phyloP scores from a whole-genome alignment of 2,329 filamentous ascomycete species.

The Bipolaris oryzae region DNA sequence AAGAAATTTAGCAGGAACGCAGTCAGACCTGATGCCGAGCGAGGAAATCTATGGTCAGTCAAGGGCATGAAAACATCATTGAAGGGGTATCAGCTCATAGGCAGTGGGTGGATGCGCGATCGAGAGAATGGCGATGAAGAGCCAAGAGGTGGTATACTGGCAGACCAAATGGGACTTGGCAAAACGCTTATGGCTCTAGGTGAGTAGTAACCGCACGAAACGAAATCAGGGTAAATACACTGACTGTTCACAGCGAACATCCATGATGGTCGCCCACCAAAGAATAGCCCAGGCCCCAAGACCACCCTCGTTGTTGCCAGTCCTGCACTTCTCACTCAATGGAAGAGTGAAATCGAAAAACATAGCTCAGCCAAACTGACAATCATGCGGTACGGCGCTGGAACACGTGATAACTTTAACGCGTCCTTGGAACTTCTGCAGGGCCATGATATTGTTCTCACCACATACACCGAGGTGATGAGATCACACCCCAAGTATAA shows the following conservation, averaged over 20 bases:
- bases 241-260: conserved; percentile 49
- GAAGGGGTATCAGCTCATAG: conserved; percentile 59
- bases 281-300: conserved; percentile 14
- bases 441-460: conserved; percentile 46
- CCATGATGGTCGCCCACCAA: conserved; percentile 45
- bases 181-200: conserved; percentile 50
- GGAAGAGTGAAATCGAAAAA: conserved; percentile 42
- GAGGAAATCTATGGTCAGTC: conserved; percentile 49
- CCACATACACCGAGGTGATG: conserved; percentile 52
- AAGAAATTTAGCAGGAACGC: conserved; percentile 49
- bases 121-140: conserved; percentile 51
- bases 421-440: conserved; percentile 15
- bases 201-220: conserved; percentile 14
- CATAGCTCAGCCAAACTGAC: conserved; percentile 30
- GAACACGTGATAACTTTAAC: conserved; percentile 33
- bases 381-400: conserved; percentile 38
- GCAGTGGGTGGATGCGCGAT: conserved; percentile 60
- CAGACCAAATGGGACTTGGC: conserved; percentile 52
- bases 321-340: conserved; percentile 50
- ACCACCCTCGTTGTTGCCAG: conserved; percentile 54
- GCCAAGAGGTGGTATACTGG: conserved; percentile 52
- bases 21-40: conserved; percentile 41
- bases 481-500: conserved; percentile 52
- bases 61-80: conserved; percentile 57
- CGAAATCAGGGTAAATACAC: background rate